Evolutionary conservation across 148 eudicot species (phyloP).

Genomic region (Heliamphora exappendiculata): DNA sequence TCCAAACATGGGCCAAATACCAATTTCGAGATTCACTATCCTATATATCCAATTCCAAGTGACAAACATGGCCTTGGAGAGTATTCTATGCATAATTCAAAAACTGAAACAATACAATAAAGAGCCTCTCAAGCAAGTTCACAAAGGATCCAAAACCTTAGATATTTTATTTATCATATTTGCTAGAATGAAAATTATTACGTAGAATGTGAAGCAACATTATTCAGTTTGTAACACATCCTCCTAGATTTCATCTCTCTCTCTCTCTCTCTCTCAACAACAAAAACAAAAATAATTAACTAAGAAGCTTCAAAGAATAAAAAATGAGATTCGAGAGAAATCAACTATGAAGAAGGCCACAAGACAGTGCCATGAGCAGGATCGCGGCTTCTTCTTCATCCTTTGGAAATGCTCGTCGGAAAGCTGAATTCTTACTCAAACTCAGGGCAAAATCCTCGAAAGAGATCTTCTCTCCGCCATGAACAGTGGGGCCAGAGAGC

Average conservation of each 20-base stretch:
- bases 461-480: background rate
- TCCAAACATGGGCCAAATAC: too few relatives aligned
- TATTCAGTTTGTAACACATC: background rate
- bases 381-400: constrained; percentile 67
- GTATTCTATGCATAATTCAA: too few relatives aligned
- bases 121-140: background rate
- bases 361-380: constrained; percentile 52
- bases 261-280: background rate
- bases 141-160: background rate
- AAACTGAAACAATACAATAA: too few relatives aligned
- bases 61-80: too few relatives aligned
- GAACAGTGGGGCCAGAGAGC: background rate
- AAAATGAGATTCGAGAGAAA: background rate
- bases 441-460: constrained; percentile 20
- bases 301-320: background rate
- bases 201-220: background rate
- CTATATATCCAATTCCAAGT: too few relatives aligned
- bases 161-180: background rate
- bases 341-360: constrained; percentile 28
- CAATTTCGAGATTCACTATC: too few relatives aligned
- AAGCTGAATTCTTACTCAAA: constrained; percentile 11
- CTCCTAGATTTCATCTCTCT: background rate
- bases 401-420: constrained; percentile 24
- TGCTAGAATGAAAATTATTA: background rate
- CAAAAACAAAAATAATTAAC: background rate